Percentiles rank a stretch among this genome's conserved stretches.
These are phyloP conservation scores for Tetrahymena elliotti DNA, from an alignment of 73 alveolate species.

Conservation along the genomic window DNA sequence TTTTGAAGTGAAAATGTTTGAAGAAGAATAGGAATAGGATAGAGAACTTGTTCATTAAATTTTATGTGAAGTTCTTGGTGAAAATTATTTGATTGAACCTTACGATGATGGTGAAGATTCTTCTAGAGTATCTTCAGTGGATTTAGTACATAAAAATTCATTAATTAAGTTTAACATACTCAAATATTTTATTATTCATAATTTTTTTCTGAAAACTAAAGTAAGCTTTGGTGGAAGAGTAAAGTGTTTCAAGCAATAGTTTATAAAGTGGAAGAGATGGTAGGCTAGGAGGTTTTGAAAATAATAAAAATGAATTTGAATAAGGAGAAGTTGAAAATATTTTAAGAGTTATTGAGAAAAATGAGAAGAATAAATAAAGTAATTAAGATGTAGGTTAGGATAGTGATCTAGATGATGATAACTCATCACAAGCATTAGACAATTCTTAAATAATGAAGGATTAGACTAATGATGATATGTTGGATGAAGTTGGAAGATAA, in stretches of 20 bases:
- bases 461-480: not conserved
- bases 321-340: not conserved
- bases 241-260: not conserved
- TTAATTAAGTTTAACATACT: not conserved
- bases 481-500: not conserved
- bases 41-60: not conserved
- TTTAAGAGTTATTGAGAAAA: not conserved
- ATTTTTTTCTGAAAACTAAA: not conserved
- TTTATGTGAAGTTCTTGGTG: not conserved
- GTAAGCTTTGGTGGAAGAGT: not conserved
- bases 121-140: not conserved
- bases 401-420: not conserved
- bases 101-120: not conserved
- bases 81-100: not conserved
- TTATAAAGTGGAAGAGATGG: not conserved
- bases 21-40: not conserved
- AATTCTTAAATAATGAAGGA: not conserved
- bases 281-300: not conserved
- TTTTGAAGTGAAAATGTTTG: not conserved
- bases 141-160: not conserved
- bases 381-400: not conserved
- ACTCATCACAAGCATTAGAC: not conserved
- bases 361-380: not conserved
- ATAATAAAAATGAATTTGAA: not conserved
- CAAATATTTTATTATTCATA: not conserved